A percentile compares a stretch with the other conserved stretches of the same genome.
phyloP scores from a whole-genome alignment of 805 yeast genomes.

The Cyberlindnera euphorbiiphila region DNA sequence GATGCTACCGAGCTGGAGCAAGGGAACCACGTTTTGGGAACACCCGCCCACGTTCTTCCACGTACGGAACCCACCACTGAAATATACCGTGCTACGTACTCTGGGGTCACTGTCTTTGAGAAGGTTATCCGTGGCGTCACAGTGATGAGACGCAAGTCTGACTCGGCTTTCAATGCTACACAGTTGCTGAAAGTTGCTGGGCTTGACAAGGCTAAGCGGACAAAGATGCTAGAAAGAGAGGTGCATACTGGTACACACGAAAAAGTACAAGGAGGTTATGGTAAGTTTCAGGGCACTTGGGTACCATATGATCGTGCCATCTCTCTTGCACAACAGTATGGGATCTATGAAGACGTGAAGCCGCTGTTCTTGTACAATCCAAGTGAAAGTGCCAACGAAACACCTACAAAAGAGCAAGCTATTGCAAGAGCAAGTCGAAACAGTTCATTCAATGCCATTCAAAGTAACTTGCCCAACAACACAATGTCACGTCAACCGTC shows the following conservation, averaged over 20 bases:
- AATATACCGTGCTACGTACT: conserved; percentile 71
- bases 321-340: conserved; percentile 49
- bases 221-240: conserved; percentile 69
- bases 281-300: conserved; percentile 86
- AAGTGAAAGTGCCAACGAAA: conserved; percentile 32
- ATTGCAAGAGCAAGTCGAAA: conserved; percentile 28
- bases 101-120: conserved; percentile 83
- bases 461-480: conserved; percentile 14
- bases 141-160: conserved; percentile 71
- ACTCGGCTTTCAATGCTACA: conserved; percentile 81
- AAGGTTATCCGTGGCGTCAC: conserved; percentile 62
- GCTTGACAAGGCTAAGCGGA: conserved; percentile 72
- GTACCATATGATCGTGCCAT: conserved; percentile 68
- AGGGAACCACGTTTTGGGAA: not conserved
- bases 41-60: not conserved
- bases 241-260: conserved; percentile 67
- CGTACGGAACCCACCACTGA: not conserved
- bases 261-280: conserved; percentile 82
- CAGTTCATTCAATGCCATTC: conserved; percentile 2
- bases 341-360: conserved; percentile 57
- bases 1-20: conserved; percentile 17
- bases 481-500: conserved; percentile 25
- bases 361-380: conserved; percentile 57
- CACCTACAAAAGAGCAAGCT: conserved; percentile 48
- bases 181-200: conserved; percentile 76